Conservation (phyloP, 169 alveolate species). For the Cryptosporidium ubiquitum region DNA sequence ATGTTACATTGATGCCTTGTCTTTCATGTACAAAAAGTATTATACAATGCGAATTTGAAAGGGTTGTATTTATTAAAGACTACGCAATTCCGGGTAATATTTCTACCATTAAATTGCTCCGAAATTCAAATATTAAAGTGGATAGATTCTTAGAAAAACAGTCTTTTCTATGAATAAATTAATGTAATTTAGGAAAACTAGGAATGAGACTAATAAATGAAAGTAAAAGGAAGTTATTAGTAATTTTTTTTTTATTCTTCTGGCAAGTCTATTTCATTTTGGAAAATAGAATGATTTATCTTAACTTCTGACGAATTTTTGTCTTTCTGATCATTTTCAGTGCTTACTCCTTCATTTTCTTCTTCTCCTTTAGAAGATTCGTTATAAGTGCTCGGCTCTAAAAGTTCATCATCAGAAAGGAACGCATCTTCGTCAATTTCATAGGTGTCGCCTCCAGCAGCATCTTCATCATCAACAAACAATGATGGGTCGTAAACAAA, state of each 20-base stretch:
- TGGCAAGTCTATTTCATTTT: conserved; percentile 67
- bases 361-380: neutral
- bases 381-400: neutral
- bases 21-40: conserved; percentile 83
- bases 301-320: conserved; percentile 13
- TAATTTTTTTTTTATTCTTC: neutral
- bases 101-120: conserved; percentile 8
- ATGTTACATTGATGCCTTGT: conserved; percentile 86
- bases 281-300: conserved; percentile 60
- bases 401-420: conserved; percentile 19
- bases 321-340: neutral
- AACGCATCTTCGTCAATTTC: conserved; percentile 55
- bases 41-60: conserved; percentile 81
- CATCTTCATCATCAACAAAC: conserved; percentile 73
- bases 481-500: conserved; percentile 87
- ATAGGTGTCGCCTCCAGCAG: conserved; percentile 55
- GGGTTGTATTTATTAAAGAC: conserved; percentile 79
- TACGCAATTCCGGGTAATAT: conserved; percentile 32
- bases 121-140: conserved; percentile 37
- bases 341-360: neutral
- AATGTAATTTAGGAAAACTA: neutral
- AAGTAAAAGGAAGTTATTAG: neutral
- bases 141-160: neutral
- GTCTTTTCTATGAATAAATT: neutral
- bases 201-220: neutral